phyloP scores from a whole-genome alignment of 108 stramenopile species.

The Discostella pseudostelligera region DNA sequence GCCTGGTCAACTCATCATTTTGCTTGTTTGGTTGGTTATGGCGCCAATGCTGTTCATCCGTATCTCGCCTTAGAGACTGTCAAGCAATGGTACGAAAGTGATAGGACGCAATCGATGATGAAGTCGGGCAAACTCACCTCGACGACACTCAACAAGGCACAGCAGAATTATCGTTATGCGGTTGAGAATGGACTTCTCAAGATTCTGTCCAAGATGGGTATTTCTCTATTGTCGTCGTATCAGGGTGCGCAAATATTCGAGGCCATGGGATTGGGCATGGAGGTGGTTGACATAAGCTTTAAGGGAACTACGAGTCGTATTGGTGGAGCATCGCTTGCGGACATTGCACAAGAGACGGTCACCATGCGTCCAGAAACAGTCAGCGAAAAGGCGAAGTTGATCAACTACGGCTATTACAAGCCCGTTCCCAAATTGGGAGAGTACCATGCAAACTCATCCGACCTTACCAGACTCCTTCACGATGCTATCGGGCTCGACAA shows the following conservation, averaged over 20 bases:
- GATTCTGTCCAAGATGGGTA: constrained; percentile 95
- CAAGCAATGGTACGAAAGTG: constrained; percentile 79
- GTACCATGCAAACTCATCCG: constrained; percentile 93
- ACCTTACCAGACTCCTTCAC: constrained; percentile 90
- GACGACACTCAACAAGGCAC: constrained; percentile 75
- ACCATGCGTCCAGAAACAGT: constrained; percentile 83
- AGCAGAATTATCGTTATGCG: constrained; percentile 89
- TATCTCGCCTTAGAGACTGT: constrained; percentile 94
- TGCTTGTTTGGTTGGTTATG: constrained; percentile 93
- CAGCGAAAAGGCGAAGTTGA: constrained; percentile 71
- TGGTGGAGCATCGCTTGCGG: constrained; percentile 72
- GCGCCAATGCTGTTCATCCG: constrained; percentile 94
- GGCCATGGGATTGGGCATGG: constrained; percentile 89
- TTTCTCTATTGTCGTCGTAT: constrained; percentile 91
- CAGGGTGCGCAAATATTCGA: constrained; percentile 97
- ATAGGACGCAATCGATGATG: constrained; percentile 87
- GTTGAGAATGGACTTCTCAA: constrained; percentile 92
- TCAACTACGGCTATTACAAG: constrained; percentile 91
- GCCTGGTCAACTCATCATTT: constrained; percentile 95
- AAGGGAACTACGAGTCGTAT: constrained; percentile 94
- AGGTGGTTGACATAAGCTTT: constrained; percentile 88
- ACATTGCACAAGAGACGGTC: constrained; percentile 81
- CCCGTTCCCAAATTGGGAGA: constrained; percentile 88
- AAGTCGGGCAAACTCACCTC: constrained; percentile 73
- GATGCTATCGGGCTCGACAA: constrained; percentile 89